Percentiles rank a stretch among this genome's conserved stretches.
Conservation (phyloP, 2,329 filamentous ascomycete species). For the Penicillium verrucosum region DNA sequence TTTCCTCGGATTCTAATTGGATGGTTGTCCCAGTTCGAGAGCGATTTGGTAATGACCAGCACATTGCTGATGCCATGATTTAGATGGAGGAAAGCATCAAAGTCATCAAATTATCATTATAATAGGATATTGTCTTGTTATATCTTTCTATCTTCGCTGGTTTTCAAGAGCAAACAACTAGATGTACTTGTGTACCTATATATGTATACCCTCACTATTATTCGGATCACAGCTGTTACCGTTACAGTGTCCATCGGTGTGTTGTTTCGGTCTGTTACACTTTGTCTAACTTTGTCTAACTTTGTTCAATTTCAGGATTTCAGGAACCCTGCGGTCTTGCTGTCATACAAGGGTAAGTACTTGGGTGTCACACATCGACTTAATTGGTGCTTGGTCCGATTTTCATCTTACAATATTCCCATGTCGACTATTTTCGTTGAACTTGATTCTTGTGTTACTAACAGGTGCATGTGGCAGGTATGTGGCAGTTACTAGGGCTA, state of each 20-base stretch:
- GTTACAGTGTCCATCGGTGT: neutral
- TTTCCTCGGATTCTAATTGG: slow-evolving; percentile 12
- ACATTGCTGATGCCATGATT: slow-evolving; percentile 9
- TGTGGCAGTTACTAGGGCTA: neutral
- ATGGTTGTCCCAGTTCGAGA: neutral
- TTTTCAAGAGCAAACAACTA: neutral
- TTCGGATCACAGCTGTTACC: neutral
- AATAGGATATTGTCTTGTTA: neutral
- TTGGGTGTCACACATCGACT: neutral
- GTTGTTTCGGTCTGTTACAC: neutral
- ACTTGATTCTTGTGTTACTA: neutral
- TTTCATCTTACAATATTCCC: neutral
- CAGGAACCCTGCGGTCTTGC: neutral
- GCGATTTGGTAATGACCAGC: slow-evolving; percentile 11
- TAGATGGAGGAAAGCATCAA: neutral
- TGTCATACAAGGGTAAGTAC: neutral
- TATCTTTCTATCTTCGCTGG: neutral
- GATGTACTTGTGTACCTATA: neutral
- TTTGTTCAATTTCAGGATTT: neutral
- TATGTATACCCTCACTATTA: neutral
- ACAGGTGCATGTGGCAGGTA: neutral
- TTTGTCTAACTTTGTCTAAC: neutral
- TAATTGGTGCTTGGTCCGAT: neutral
- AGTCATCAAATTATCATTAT: neutral
- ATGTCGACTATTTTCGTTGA: neutral